Base-by-base conservation (phyloP, 2,329 filamentous ascomycete species). In the Akanthomyces muscarius region DNA sequence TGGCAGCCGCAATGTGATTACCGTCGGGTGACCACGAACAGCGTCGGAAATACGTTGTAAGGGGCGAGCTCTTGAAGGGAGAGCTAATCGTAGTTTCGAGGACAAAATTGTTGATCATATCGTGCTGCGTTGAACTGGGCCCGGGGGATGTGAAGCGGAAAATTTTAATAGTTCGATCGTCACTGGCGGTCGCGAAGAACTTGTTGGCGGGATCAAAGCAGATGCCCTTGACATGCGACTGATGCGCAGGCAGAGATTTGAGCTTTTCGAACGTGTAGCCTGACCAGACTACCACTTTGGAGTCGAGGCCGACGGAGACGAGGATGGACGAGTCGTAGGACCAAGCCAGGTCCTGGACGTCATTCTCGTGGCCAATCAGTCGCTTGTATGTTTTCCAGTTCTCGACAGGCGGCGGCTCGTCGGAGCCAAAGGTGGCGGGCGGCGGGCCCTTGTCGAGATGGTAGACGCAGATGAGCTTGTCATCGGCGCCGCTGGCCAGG, bases 201-300 rank as follows among this genome's bases (percentile, higher is more conserved):
- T 98, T 99, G 80, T 98, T 98, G 48, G 95, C 95, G 0, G 95
- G 95, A 73, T 99, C 95, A 72, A 99, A 99, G 0, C 94, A 97
- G 70, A 99, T 96, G 66, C 96, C 95, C 75, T 99, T 99, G 78
- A 99, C 95, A 74, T 98, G 96, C 74, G 92, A 97, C 74, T 96
- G 92, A 76, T 99, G 95, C 64, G 93, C 89, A 2, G 92, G 88
- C 5, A 99, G 80, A 3, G 92, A 94, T 83, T 98, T 98, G 68
- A 99, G 83, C 78, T 96, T 98, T 78, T 99, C 95, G 69, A 99
- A 99, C 0, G 93, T 98, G 76, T 96, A 90, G 0, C 95, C 96
- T 1, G 94, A 98, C 95, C 95, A 99, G 25, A 99, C 90, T 11
- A 99, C 95, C 16, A 99, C 89, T 77, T 99, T 99, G 50, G 95